Conservation (phyloP, 306 rosid genomes). For the Prunus mira region DNA sequence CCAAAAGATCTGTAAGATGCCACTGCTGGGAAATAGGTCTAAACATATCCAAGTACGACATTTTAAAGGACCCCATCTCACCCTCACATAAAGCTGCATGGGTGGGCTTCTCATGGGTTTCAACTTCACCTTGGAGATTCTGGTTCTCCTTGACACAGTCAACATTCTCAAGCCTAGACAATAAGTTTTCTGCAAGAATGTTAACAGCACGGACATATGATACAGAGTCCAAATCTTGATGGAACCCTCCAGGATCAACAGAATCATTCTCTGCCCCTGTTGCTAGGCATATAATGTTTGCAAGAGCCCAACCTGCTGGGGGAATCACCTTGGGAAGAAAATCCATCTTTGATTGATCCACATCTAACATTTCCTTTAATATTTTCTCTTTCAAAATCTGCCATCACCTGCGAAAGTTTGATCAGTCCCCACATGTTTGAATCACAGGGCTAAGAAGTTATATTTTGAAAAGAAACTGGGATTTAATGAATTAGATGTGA, state of each 20-base stretch:
- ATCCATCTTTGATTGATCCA: constrained; percentile 42
- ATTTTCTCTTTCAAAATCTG: constrained; percentile 83
- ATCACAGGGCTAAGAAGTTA: constrained; percentile 21
- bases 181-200: constrained; percentile 59
- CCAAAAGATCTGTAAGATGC: constrained; percentile 83
- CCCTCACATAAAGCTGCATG: constrained; percentile 33
- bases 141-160: constrained; percentile 44
- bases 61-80: constrained; percentile 47
- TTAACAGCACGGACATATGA: constrained; percentile 59
- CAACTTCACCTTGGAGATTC: constrained; percentile 37
- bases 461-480: neutral
- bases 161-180: constrained; percentile 54
- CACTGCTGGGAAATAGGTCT: constrained; percentile 87
- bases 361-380: constrained; percentile 53
- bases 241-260: constrained; percentile 52
- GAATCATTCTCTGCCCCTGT: constrained; percentile 48
- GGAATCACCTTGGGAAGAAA: constrained; percentile 54
- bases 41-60: constrained; percentile 59
- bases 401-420: constrained; percentile 88
- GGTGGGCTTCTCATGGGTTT: constrained; percentile 32
- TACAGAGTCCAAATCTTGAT: constrained; percentile 59
- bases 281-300: constrained; percentile 69
- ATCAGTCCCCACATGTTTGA: constrained; percentile 75
- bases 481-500: constrained; percentile 8
- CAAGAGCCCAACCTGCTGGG: constrained; percentile 91